Conservation (phyloP, 164 flowering plant species). For the Cinnamomum chago region DNA sequence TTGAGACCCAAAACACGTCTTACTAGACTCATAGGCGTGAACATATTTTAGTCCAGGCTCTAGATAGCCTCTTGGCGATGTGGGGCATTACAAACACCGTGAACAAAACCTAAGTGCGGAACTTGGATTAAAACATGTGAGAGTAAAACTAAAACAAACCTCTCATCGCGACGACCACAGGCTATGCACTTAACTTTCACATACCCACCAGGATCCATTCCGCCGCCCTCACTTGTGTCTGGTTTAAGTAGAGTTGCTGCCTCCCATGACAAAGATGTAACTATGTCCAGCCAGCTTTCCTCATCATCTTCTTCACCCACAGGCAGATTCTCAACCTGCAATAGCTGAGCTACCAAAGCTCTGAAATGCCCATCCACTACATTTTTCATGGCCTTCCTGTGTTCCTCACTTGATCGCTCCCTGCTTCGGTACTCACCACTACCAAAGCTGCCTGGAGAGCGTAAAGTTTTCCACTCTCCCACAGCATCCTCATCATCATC, state of each 20-base stretch:
- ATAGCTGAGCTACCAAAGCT: conserved; percentile 84
- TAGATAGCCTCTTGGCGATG: no score
- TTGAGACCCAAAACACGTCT: no score
- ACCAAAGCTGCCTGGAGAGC: conserved; percentile 69
- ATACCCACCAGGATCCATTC: conserved; percentile 99
- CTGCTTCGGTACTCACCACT: conserved; percentile 67
- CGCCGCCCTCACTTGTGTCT: conserved; percentile 88
- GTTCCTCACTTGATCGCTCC: conserved; percentile 80
- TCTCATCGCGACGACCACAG: conserved; percentile 72
- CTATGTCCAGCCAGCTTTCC: conserved; percentile 87
- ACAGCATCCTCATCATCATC: conserved; percentile 67
- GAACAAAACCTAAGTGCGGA: no score
- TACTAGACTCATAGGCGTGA: no score
- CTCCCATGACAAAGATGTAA: conserved; percentile 91
- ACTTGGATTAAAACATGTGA: no score
- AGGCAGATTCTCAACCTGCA: conserved; percentile 86
- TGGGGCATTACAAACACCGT: no score
- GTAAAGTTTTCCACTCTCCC: conserved; percentile 81
- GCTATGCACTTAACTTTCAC: conserved; percentile 96
- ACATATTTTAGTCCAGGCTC: no score
- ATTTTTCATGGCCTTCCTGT: conserved; percentile 75
- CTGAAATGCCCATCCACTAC: conserved; percentile 96
- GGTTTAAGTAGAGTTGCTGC: conserved; percentile 93
- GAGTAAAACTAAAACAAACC: conserved; percentile 38
- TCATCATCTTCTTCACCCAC: conserved; percentile 52